Base-by-base conservation (phyloP, 371 early-diverging fungal genomes). In the Circinella minor region DNA sequence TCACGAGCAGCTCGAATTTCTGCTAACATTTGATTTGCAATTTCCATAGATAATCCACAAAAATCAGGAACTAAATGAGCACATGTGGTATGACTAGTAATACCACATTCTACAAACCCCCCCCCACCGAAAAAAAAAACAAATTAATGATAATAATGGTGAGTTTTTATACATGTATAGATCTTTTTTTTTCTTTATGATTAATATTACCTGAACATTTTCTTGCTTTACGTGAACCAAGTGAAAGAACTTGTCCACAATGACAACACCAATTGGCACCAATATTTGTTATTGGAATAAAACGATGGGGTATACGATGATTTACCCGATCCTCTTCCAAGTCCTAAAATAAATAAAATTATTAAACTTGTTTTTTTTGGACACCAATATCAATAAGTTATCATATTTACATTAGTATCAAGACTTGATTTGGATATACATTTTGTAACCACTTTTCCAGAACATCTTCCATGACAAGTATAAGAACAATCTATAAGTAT, bases 201-300 rank as follows among this genome's bases (percentile, higher is more conserved):
- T 27, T 20, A 18, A 27, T 34, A 54, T 61, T 75, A 75, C 74
- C 71, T 13, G 83, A 76, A 74, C 92, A 92, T 63, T 78, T 79
- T 74, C 91, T 91, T 43, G 87, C 79, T 0, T 88, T 87, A 57
- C 87, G 86, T 17, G 90, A 88, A 15, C 96, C 94, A 7, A 98
- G 78, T 4, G 96, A 89, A 27, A 99, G 88, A 88, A 96, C 92
- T 61, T 91, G 90, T 39, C 99, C 99, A 86, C 99, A 99, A 80
- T 99, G 99, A 74, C 92, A 91, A 82, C 99, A 99, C 96, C 98
- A 99, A 74, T 90, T 89, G 36, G 95, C 92, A 27, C 90, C 90
- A 66, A 93, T 83, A 62, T 88, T 92, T 55, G 92, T 91, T 15
- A 90, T 78, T 20, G 82, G 86, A 71, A 93, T 92, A 74, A 95